Evolutionary conservation across 169 alveolate species (phyloP), one percentile per base, ranked within the genome.

Genomic region (Theileria orientalis): DNA sequence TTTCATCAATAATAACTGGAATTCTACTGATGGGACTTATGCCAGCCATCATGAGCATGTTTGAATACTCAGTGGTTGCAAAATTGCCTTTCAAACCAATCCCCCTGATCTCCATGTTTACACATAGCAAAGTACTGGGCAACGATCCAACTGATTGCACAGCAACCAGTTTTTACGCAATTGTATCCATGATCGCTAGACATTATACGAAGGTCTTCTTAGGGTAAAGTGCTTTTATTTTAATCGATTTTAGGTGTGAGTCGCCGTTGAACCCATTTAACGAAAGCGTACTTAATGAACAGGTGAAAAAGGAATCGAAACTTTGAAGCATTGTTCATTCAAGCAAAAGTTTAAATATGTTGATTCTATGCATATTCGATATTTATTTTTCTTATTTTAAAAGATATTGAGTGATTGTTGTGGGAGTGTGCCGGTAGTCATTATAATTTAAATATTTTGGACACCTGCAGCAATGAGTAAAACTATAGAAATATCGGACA

Each of bases 81-180:
- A 83, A 85, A 60, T 77, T 90, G 42, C 94, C 94, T n/a, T 90
- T 90, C 77, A 83, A 47, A 57, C 94, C 94, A 23, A 47, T 90
- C 32, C 77, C 74, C 41, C 87, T 86, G 21, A 56, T 90, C 49
- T 56, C 84, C 49, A 40, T 85, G 60, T 69, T 90, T 60, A 90
- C 94, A n/a, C 88, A 78, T 44, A 69, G 90, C 33, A 90, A 90
- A 25, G 49, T 69, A 30, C 80, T 63, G 37, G 90, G 78, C 32
- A 73, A 69, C 68, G 90, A 85, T 51, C 1, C 40, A 30, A 85
- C 89, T 68, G 88, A 83, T 69, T 85, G 90, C 68, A 75, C 92
- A 59, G 86, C 94, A n/a, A 85, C 94, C 21, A 82, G 79, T 70
- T 69, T 90, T 19, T 90, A 90, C 87, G 85, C 94, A 21, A 47